Evolutionary conservation across 768 basidiomycete species (phyloP).

Genomic region (Panus rudis): DNA sequence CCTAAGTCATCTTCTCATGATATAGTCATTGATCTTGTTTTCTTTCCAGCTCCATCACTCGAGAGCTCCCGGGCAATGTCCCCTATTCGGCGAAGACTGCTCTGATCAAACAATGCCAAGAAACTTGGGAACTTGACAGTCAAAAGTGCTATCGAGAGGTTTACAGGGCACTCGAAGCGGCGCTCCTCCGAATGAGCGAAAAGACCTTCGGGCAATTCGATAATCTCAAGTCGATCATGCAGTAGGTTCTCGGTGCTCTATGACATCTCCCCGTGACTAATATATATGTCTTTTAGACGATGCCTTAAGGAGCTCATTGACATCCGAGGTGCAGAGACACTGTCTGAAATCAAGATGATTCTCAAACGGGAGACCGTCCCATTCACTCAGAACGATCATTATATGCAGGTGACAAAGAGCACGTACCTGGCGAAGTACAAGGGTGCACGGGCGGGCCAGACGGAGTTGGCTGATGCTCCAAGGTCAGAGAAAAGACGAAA

Average conservation of each 20-base stretch:
- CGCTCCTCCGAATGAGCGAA: neutral
- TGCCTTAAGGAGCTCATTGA: slow-evolving; percentile 11
- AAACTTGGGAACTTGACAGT: slow-evolving; percentile 30
- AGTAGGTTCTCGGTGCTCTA: neutral
- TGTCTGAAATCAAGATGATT: slow-evolving; percentile 1
- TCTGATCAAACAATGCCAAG: slow-evolving; percentile 29
- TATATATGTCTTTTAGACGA: slow-evolving; percentile 1
- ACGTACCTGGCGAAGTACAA: slow-evolving; percentile 33
- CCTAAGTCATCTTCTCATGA: slow-evolving; percentile 5
- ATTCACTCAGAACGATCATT: slow-evolving; percentile 38
- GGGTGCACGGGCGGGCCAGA: slow-evolving; percentile 19
- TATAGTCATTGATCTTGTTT: neutral
- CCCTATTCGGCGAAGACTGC: slow-evolving; percentile 32
- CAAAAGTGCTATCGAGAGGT: slow-evolving; percentile 29
- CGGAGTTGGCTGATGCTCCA: neutral
- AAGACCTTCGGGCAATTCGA: neutral
- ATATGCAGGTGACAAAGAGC: slow-evolving; percentile 26
- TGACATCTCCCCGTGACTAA: neutral
- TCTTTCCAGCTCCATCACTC: slow-evolving; percentile 25
- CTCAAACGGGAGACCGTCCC: slow-evolving; percentile 17
- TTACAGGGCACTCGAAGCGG: slow-evolving; percentile 14
- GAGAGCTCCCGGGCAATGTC: slow-evolving; percentile 37
- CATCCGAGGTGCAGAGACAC: slow-evolving; percentile 2
- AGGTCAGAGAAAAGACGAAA: neutral
- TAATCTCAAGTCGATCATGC: neutral